These are phyloP conservation scores for Vigna nakashimae DNA, from an alignment of 306 rosid species.

Conservation along the genomic window DNA sequence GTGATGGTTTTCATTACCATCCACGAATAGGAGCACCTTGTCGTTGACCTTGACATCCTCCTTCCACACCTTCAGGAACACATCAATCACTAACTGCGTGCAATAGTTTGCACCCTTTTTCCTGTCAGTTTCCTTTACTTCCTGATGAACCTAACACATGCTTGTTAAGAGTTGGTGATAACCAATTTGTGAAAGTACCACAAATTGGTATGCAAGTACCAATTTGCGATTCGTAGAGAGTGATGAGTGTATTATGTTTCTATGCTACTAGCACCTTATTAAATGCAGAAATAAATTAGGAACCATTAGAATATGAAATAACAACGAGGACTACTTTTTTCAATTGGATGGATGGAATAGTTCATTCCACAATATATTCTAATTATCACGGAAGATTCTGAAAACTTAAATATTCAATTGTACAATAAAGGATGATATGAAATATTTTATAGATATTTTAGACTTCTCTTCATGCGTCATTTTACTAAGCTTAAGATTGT, in stretches of 20 bases:
- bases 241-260: neutral
- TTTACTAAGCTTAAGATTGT: neutral
- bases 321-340: neutral
- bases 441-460: neutral
- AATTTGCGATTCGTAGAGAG: neutral
- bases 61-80: constrained; percentile 90
- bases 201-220: neutral
- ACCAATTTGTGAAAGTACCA: neutral
- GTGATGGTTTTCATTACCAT: constrained; percentile 83
- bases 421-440: neutral
- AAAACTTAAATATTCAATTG: neutral
- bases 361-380: neutral
- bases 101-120: constrained; percentile 76
- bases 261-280: neutral
- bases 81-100: constrained; percentile 89
- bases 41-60: constrained; percentile 67
- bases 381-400: neutral
- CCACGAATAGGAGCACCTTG: constrained; percentile 70
- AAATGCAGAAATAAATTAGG: constrained; percentile 12
- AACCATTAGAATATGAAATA: neutral
- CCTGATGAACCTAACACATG: constrained; percentile 71
- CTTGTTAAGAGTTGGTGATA: neutral
- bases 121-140: constrained; percentile 67
- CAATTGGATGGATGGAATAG: neutral
- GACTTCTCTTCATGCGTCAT: neutral